A percentile compares a stretch with the other conserved stretches of the same genome.
These are phyloP conservation scores for Wickerhamiella azymoides DNA, from an alignment of 805 yeast genomes.

Conservation along the genomic window DNA sequence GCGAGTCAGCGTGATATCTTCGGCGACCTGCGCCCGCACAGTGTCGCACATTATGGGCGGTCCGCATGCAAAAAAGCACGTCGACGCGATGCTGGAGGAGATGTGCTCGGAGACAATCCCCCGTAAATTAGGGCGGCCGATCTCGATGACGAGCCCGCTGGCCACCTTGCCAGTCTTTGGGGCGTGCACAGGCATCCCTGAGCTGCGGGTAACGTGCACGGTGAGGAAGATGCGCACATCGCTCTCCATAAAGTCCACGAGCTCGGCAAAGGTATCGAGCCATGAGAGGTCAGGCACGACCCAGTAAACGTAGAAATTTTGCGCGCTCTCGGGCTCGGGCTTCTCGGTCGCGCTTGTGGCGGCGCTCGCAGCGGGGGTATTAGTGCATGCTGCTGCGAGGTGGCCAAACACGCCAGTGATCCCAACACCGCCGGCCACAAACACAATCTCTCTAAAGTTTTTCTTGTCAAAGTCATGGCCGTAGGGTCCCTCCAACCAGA, in stretches of 20 bases:
- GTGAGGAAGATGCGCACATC: constrained; percentile 2
- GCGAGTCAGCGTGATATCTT: constrained; percentile 4
- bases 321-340: neutral
- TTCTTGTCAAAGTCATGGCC: constrained; percentile 27
- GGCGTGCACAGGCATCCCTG: too few species aligned
- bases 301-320: constrained; percentile 43
- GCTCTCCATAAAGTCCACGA: constrained; percentile 26
- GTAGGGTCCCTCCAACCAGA: constrained; percentile 47
- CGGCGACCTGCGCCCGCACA: constrained; percentile 11
- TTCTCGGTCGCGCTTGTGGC: too few species aligned
- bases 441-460: constrained; percentile 28
- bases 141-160: neutral
- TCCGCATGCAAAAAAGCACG: constrained; percentile 13
- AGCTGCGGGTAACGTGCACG: constrained; percentile 2
- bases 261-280: constrained; percentile 34
- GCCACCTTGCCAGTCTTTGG: neutral
- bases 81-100: constrained; percentile 8
- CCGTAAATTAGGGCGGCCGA: constrained; percentile 4
- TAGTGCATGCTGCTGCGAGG: constrained; percentile 3
- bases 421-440: constrained; percentile 49
- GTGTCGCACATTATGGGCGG: constrained; percentile 11
- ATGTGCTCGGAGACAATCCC: constrained; percentile 7
- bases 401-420: constrained; percentile 36
- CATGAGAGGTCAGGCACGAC: constrained; percentile 39
- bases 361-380: neutral